phyloP scores from a whole-genome alignment of 1,284 basidiomycete genomes.

The Ceratobasidium papillatum region DNA sequence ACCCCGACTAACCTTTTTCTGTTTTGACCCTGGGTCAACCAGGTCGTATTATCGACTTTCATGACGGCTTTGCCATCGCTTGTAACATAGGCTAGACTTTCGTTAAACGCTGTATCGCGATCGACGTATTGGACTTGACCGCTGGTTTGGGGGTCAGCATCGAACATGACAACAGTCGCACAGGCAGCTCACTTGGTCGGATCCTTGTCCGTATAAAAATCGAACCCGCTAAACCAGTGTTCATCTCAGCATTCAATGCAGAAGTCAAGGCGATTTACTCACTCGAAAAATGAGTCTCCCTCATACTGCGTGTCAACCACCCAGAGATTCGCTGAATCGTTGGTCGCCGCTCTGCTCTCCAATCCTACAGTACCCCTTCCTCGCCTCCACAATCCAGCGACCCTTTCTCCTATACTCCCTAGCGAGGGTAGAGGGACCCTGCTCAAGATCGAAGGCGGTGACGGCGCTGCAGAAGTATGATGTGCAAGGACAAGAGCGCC shows the following conservation, averaged over 20 bases:
- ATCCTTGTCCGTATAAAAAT: conserved; percentile 34
- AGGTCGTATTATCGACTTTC: conserved; percentile 45
- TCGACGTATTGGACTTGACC: conserved; percentile 65
- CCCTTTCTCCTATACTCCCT: background rate
- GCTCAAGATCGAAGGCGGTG: conserved; percentile 34
- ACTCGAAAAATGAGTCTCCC: conserved; percentile 45
- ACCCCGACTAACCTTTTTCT: conserved; percentile 42
- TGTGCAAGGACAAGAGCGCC: conserved; percentile 8
- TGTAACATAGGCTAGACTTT: conserved; percentile 43
- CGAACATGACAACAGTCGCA: no score
- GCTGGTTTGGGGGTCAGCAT: conserved; percentile 46
- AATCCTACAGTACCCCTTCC: conserved; percentile 5
- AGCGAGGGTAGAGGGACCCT: conserved; percentile 27
- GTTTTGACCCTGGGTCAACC: conserved; percentile 39
- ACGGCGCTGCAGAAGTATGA: conserved; percentile 4
- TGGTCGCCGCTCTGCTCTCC: conserved; percentile 1
- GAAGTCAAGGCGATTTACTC: conserved; percentile 6
- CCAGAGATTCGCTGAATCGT: conserved; percentile 40
- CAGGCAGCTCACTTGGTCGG: conserved; percentile 31
- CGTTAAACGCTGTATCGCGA: conserved; percentile 39
- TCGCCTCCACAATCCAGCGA: conserved; percentile 12
- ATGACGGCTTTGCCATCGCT: conserved; percentile 44
- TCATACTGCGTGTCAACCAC: conserved; percentile 40
- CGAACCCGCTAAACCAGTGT: conserved; percentile 15
- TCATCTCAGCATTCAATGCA: background rate